Conservation (phyloP, 768 basidiomycete genomes). For the Amanita molliuscula region DNA sequence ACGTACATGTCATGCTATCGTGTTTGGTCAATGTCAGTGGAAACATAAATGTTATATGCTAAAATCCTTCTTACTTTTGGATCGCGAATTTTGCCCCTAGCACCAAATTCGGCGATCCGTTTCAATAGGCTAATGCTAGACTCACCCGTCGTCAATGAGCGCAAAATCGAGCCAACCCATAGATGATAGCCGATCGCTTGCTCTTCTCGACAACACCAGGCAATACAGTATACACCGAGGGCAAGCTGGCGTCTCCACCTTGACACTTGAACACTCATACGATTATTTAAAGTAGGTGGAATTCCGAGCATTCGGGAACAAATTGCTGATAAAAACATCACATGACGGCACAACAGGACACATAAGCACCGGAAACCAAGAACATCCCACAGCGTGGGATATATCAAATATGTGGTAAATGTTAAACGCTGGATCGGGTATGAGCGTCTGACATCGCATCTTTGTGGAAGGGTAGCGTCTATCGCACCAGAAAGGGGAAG, state of each 20-base stretch:
- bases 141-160: constrained; percentile 65
- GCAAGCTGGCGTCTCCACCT: constrained; percentile 52
- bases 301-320: constrained; percentile 41
- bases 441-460: constrained; percentile 62
- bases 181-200: constrained; percentile 54
- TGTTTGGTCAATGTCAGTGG: background rate
- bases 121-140: background rate
- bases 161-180: constrained; percentile 68
- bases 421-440: constrained; percentile 66
- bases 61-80: constrained; percentile 39
- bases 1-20: constrained; percentile 33
- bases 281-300: constrained; percentile 70
- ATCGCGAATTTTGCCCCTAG: constrained; percentile 47
- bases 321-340: constrained; percentile 28
- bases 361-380: constrained; percentile 53
- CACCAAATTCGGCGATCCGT: background rate
- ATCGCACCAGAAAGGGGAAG: constrained; percentile 56
- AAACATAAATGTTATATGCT: background rate
- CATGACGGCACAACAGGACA: background rate
- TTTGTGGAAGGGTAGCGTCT: constrained; percentile 30
- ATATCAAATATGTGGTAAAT: constrained; percentile 74
- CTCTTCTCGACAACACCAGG: constrained; percentile 73
- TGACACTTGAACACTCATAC: constrained; percentile 46
- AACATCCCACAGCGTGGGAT: constrained; percentile 67
- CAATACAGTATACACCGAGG: constrained; percentile 53